Conservation (phyloP, 2,329 filamentous ascomycete genomes). For the Seiridium cupressi region DNA sequence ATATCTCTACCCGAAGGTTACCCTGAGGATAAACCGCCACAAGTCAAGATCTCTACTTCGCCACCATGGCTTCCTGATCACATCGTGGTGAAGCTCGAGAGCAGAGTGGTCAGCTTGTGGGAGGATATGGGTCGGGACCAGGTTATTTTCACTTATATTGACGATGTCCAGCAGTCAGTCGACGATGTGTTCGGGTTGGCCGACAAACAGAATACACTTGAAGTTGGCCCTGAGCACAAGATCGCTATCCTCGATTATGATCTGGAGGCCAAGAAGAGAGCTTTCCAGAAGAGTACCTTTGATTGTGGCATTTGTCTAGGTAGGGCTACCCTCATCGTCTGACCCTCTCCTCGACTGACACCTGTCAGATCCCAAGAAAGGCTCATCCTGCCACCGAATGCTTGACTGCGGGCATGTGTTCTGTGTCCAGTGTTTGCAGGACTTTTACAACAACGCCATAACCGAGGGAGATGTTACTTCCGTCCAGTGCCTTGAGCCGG, state of each 20-base stretch:
- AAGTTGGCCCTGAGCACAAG: constrained; percentile 58
- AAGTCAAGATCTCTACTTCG: constrained; percentile 47
- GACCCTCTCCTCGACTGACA: constrained; percentile 15
- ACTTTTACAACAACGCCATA: constrained; percentile 89
- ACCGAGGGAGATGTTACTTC: constrained; percentile 76
- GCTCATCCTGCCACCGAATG: constrained; percentile 76
- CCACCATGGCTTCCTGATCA: constrained; percentile 56
- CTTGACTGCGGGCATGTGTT: constrained; percentile 87
- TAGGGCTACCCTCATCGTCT: constrained; percentile 27
- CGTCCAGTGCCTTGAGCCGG: constrained; percentile 77
- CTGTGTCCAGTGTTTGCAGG: constrained; percentile 80
- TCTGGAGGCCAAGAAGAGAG: constrained; percentile 66
- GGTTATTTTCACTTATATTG: constrained; percentile 62
- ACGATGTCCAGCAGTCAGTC: constrained; percentile 57
- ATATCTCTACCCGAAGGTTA: constrained; percentile 59
- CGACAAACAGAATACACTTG: constrained; percentile 43
- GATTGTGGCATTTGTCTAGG: constrained; percentile 82
- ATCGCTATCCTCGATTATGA: constrained; percentile 77
- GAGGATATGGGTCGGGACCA: constrained; percentile 59
- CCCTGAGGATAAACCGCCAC: constrained; percentile 50
- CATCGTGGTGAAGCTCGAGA: constrained; percentile 48
- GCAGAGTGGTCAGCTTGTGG: constrained; percentile 55
- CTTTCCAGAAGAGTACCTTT: constrained; percentile 82
- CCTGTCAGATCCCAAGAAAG: constrained; percentile 79
- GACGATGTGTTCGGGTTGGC: constrained; percentile 61